Conservation (phyloP, 2,329 filamentous ascomycete genomes). For the Cercospora berteroae region DNA sequence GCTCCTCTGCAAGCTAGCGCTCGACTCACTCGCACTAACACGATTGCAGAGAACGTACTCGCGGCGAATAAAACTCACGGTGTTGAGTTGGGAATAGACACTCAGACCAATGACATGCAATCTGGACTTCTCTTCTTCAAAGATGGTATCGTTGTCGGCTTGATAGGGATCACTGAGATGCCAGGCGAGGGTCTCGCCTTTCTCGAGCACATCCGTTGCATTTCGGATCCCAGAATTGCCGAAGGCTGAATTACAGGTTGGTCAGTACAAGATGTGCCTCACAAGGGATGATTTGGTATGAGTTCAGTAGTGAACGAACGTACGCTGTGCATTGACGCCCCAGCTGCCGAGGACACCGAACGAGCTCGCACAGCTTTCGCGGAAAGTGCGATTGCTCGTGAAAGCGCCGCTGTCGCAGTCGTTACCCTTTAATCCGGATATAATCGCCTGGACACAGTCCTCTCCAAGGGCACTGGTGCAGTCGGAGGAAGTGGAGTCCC, state of each 20-base stretch:
- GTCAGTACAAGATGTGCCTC: not conserved
- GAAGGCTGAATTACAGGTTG: not conserved
- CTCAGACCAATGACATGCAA: not conserved
- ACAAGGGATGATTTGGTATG: not conserved
- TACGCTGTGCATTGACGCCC: not conserved
- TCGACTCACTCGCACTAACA: not conserved
- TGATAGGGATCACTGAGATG: not conserved
- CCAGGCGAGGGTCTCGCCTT: not conserved
- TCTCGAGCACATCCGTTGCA: not conserved
- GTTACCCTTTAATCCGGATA: not conserved
- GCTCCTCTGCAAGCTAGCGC: not conserved
- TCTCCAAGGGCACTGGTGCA: not conserved
- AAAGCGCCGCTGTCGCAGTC: not conserved
- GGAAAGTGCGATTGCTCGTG: not conserved
- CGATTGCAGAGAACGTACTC: not conserved
- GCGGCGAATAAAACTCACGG: too few relatives aligned
- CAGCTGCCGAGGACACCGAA: not conserved
- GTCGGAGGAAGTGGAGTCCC: not conserved
- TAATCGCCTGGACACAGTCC: not conserved
- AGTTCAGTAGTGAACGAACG: not conserved
- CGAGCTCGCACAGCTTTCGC: not conserved
- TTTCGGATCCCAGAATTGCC: not conserved
- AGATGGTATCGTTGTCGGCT: not conserved
- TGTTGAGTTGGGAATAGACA: not conserved
- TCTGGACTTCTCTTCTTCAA: not conserved